A percentile compares a stretch with the other conserved stretches of the same genome.
Evolutionary conservation across 2,329 filamentous ascomycete genomes (phyloP).

Genomic region (Sporothrix schenckii): DNA sequence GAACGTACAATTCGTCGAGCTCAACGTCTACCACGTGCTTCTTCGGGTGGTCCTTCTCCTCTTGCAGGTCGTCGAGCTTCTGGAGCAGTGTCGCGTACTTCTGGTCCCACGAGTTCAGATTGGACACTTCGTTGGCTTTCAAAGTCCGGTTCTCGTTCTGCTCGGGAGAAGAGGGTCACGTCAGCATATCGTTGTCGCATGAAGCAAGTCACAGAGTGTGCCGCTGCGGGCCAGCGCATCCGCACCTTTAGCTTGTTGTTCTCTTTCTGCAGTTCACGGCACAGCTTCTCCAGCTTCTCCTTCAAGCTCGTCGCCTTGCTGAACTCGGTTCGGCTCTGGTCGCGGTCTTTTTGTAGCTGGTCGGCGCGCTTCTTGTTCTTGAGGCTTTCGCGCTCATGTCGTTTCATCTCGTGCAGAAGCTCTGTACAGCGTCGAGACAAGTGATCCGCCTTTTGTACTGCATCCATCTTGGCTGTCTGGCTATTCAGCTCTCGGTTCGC

Average conservation of each 20-base stretch:
- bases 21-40: constrained; percentile 82
- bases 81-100: constrained; percentile 78
- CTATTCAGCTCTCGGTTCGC: constrained; percentile 88
- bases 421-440: constrained; percentile 91
- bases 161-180: too few relatives aligned
- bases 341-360: constrained; percentile 94
- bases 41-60: constrained; percentile 80
- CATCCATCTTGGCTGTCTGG: constrained; percentile 87
- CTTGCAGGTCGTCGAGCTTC: constrained; percentile 85
- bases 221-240: too few relatives aligned
- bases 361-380: constrained; percentile 97
- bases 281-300: constrained; percentile 95
- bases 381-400: constrained; percentile 87
- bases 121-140: constrained; percentile 81
- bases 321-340: constrained; percentile 82
- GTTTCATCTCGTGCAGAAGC: constrained; percentile 91
- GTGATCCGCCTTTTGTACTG: constrained; percentile 86
- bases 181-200: background rate
- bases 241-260: constrained; percentile 95
- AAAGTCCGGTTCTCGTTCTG: constrained; percentile 92
- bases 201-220: background rate
- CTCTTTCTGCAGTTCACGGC: constrained; percentile 89
- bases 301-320: constrained; percentile 89
- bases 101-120: constrained; percentile 80
- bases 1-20: constrained; percentile 79